Conservation (phyloP, 192 early-diverging fungal species). For the Chytriomyces sp. region DNA sequence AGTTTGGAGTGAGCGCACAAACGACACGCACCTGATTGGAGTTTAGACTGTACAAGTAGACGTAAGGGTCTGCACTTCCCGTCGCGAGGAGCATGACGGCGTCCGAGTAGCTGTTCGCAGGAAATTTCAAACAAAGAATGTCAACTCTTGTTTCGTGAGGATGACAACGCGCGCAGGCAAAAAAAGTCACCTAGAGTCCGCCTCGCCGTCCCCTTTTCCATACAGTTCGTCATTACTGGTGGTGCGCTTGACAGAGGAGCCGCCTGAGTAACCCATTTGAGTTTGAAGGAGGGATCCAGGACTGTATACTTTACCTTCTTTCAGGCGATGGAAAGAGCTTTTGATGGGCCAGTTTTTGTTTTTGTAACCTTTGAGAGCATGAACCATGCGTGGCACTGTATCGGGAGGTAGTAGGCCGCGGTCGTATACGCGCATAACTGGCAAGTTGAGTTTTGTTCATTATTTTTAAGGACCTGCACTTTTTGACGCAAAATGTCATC, state of each 20-base stretch:
- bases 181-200: slow-evolving; percentile 19
- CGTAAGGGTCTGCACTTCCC: slow-evolving; percentile 80
- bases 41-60: slow-evolving; percentile 70
- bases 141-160: background rate
- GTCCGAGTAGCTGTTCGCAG: background rate
- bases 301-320: slow-evolving; percentile 62
- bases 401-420: slow-evolving; percentile 79
- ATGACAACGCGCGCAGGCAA: background rate
- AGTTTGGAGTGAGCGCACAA: background rate
- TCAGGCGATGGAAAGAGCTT: slow-evolving; percentile 74
- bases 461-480: too few relatives aligned
- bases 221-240: slow-evolving; percentile 48
- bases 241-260: slow-evolving; percentile 18
- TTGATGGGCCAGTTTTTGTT: slow-evolving; percentile 97
- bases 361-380: slow-evolving; percentile 86
- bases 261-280: slow-evolving; percentile 6
- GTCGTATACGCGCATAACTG: slow-evolving; percentile 90
- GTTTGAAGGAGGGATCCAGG: slow-evolving; percentile 16
- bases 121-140: background rate
- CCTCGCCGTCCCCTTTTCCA: slow-evolving; percentile 36
- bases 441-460: too few relatives aligned
- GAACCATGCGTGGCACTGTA: slow-evolving; percentile 67
- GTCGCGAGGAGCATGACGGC: slow-evolving; percentile 67
- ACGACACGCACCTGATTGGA: slow-evolving; percentile 29
- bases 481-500: too few relatives aligned